Percentiles rank a stretch among this genome's conserved stretches.
Conservation (phyloP, 768 basidiomycete genomes). For the Leccinum longicurvipes region DNA sequence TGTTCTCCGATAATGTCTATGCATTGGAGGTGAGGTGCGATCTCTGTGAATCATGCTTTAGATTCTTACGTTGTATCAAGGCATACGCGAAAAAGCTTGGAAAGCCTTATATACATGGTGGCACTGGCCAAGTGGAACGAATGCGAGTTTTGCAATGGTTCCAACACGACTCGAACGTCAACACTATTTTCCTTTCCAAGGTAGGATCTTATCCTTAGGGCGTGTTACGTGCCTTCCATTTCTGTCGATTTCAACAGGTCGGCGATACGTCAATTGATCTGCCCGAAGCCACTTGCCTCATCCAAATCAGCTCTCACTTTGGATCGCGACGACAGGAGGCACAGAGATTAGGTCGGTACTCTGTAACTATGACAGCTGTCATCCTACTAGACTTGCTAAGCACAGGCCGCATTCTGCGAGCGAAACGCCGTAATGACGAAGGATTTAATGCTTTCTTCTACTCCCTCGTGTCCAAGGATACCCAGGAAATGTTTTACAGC, state of each 20-base stretch:
- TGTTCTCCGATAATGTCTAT: slow-evolving; percentile 98
- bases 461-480: slow-evolving; percentile 97
- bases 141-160: slow-evolving; percentile 95
- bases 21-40: slow-evolving; percentile 77
- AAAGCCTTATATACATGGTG: slow-evolving; percentile 96
- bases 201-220: slow-evolving; percentile 37
- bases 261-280: slow-evolving; percentile 99
- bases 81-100: slow-evolving; percentile 91
- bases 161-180: slow-evolving; percentile 92
- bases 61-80: slow-evolving; percentile 35
- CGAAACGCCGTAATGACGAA: slow-evolving; percentile 97
- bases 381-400: slow-evolving; percentile 6
- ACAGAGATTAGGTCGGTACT: slow-evolving; percentile 76
- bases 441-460: slow-evolving; percentile 99
- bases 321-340: slow-evolving; percentile 98
- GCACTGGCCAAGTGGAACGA: slow-evolving; percentile 90
- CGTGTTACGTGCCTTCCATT: slow-evolving; percentile 12
- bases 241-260: slow-evolving; percentile 49
- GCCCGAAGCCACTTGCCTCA: slow-evolving; percentile 97
- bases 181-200: slow-evolving; percentile 98
- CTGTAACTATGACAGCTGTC: slow-evolving; percentile 16
- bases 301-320: slow-evolving; percentile 99
- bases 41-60: background rate
- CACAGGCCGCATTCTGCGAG: slow-evolving; percentile 89
- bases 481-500: slow-evolving; percentile 99